These are phyloP conservation scores for Lachnellula cervina DNA, from an alignment of 2,329 filamentous ascomycete genomes.

Conservation along the genomic window DNA sequence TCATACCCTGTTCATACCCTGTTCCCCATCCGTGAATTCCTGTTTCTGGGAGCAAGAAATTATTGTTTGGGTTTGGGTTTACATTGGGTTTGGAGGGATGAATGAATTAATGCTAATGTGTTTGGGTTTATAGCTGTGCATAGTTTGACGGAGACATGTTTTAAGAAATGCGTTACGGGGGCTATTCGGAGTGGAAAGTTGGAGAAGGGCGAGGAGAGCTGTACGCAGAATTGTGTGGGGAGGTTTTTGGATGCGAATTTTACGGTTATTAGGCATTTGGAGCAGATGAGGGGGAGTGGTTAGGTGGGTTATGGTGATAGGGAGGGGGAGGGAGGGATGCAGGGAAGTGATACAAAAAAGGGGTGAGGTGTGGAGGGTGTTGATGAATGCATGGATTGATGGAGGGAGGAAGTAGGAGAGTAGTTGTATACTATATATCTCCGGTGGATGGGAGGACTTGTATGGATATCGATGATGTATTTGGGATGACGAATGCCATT, in stretches of 20 bases:
- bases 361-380: too few species aligned
- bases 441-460: neutral
- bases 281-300: slow-evolving; percentile 54
- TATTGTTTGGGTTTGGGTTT: neutral
- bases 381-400: too few species aligned
- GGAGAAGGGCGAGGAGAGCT: slow-evolving; percentile 73
- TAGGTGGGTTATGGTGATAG: too few species aligned
- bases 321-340: too few species aligned
- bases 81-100: neutral
- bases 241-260: slow-evolving; percentile 87
- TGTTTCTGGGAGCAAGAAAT: neutral
- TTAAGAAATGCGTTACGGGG: slow-evolving; percentile 84
- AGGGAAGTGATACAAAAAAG: too few species aligned
- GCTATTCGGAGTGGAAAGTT: slow-evolving; percentile 67
- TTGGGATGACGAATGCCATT: neutral
- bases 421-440: neutral
- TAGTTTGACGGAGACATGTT: slow-evolving; percentile 73
- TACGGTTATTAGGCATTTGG: slow-evolving; percentile 78
- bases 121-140: slow-evolving; percentile 50
- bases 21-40: neutral
- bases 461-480: neutral
- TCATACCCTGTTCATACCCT: neutral
- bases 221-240: slow-evolving; percentile 89
- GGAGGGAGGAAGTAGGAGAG: neutral
- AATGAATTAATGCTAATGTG: slow-evolving; percentile 35